Evolutionary conservation across 164 flowering plant genomes (phyloP).

Genomic region (Hamamelis virginiana): DNA sequence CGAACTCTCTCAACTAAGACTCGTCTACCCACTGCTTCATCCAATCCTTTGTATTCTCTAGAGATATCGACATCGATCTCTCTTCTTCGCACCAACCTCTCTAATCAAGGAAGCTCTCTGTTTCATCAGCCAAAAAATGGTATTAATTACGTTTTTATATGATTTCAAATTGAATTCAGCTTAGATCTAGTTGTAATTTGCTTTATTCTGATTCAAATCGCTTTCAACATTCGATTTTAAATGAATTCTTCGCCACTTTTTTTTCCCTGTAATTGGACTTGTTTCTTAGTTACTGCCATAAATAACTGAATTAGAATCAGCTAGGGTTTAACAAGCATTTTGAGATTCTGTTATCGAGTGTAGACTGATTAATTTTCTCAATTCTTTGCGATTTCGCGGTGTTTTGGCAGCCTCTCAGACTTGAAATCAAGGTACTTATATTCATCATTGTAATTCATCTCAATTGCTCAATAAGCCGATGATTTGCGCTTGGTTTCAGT

Average conservation of each 20-base stretch:
- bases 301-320: too few species aligned
- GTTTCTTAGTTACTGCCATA: too few species aligned
- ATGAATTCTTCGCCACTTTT: too few species aligned
- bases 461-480: neutral
- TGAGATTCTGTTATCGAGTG: too few species aligned
- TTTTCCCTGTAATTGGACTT: too few species aligned
- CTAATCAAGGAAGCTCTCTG: neutral
- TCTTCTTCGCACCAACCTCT: neutral
- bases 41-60: neutral
- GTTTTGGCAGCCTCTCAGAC: slow-evolving; percentile 74
- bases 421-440: slow-evolving; percentile 80
- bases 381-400: too few species aligned
- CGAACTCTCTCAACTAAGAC: neutral
- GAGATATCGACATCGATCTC: too few species aligned
- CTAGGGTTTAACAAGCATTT: too few species aligned
- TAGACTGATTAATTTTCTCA: too few species aligned
- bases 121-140: neutral
- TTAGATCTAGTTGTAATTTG: neutral
- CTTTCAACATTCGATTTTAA: too few species aligned
- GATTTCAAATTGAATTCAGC: neutral
- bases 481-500: neutral
- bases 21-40: neutral
- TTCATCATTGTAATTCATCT: neutral
- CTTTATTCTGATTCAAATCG: neutral
- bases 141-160: neutral